Percentiles rank a stretch among this genome's conserved stretches.
These are phyloP conservation scores for Dacryopinax spathularia DNA, from an alignment of 768 basidiomycete species.

Conservation along the genomic window DNA sequence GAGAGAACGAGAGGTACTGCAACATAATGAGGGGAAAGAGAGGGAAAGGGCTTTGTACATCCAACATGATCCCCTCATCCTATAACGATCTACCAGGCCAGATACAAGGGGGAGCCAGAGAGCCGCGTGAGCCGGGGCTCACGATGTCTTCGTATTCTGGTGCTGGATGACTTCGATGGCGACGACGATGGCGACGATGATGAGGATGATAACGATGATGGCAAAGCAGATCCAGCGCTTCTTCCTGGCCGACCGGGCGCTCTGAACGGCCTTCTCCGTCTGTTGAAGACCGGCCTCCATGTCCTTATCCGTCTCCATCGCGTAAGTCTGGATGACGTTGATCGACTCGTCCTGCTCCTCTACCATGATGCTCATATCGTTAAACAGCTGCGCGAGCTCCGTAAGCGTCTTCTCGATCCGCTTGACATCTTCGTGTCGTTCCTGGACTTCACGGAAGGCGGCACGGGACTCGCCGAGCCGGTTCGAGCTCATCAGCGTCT, in stretches of 20 bases:
- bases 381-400: slow-evolving; percentile 81
- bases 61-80: too few relatives aligned
- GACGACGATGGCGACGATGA: slow-evolving; percentile 8
- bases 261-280: slow-evolving; percentile 29
- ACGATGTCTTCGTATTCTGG: not conserved
- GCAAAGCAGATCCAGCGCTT: slow-evolving; percentile 30
- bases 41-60: not conserved
- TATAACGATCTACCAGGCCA: too few relatives aligned
- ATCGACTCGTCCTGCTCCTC: slow-evolving; percentile 70
- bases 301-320: slow-evolving; percentile 48
- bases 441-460: slow-evolving; percentile 78
- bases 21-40: not conserved
- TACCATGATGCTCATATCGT: slow-evolving; percentile 68
- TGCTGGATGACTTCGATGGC: slow-evolving; percentile 6
- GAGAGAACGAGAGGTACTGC: not conserved
- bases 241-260: slow-evolving; percentile 28
- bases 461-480: slow-evolving; percentile 70
- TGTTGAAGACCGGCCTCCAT: slow-evolving; percentile 38
- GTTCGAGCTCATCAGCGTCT: slow-evolving; percentile 59
- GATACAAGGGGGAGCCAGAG: too few relatives aligned
- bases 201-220: slow-evolving; percentile 4
- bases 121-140: too few relatives aligned
- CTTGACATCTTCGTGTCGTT: slow-evolving; percentile 70
- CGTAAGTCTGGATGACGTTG: slow-evolving; percentile 45
- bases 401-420: slow-evolving; percentile 74